Conservation (phyloP, 805 yeast species). For the Peterozyma xylosa region DNA sequence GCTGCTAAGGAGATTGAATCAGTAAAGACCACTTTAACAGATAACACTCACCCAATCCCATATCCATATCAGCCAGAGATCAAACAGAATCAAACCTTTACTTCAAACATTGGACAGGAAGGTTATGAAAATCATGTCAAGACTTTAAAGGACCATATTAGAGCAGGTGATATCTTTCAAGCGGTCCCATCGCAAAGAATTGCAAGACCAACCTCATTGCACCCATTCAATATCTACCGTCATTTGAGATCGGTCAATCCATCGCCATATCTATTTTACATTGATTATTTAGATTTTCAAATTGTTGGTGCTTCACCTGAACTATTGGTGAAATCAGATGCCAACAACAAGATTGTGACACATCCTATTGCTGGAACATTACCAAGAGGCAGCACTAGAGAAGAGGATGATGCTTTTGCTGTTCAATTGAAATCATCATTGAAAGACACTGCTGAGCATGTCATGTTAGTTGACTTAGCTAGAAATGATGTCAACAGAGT, state of each 20-base stretch:
- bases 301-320: slow-evolving; percentile 98
- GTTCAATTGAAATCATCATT: slow-evolving; percentile 61
- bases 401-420: slow-evolving; percentile 87
- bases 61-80: slow-evolving; percentile 76
- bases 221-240: slow-evolving; percentile 93
- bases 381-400: slow-evolving; percentile 79
- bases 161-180: slow-evolving; percentile 91
- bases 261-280: slow-evolving; percentile 92
- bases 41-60: slow-evolving; percentile 33
- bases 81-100: slow-evolving; percentile 56
- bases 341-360: slow-evolving; percentile 67
- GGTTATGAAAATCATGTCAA: slow-evolving; percentile 86
- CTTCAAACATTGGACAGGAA: slow-evolving; percentile 86
- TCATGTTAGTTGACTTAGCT: slow-evolving; percentile 97
- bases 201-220: slow-evolving; percentile 88
- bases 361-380: slow-evolving; percentile 99
- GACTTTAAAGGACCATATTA: slow-evolving; percentile 69
- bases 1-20: slow-evolving; percentile 55
- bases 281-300: slow-evolving; percentile 88
- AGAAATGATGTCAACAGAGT: slow-evolving; percentile 93
- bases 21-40: slow-evolving; percentile 41
- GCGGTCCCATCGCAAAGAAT: slow-evolving; percentile 98
- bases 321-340: slow-evolving; percentile 75
- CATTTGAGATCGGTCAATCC: slow-evolving; percentile 95
- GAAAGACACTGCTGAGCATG: slow-evolving; percentile 96